Base-by-base conservation (phyloP, 495 filamentous ascomycete species). In the Hypomontagnella submonticulosa region DNA sequence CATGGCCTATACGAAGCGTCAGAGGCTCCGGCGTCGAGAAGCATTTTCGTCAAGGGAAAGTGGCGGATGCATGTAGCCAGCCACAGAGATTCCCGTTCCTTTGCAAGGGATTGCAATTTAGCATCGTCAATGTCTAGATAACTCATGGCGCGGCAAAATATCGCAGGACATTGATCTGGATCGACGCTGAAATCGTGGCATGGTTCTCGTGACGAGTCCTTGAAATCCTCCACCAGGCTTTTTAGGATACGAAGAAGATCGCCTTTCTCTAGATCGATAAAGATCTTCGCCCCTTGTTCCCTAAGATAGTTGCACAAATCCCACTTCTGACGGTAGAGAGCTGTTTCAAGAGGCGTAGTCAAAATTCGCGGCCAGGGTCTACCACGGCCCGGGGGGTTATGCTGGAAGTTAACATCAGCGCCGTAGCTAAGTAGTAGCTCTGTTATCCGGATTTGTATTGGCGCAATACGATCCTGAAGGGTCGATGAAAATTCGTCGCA, bases 11-110 rank as follows among this genome's bases (percentile, higher is more conserved):
- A n/a, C n/a, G n/a, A n/a, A n/a, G n/a, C n/a, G n/a, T n/a, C n/a
- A n/a, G 43, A 40, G 12, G 43, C 43, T 1, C 55, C 55, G 1
- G 42, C 4, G 18, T 58, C 55, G 32, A 58, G 42, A 20, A 58
- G 11, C 7, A 27, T 27, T 7, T 58, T 15, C 3, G 32, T 32
- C 19, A 58, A 9, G 13, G 43, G 55, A 20, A 49, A 40, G 16
- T 40, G 20, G 4, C 6, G 4, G 7, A 49, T 8, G 8, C 2
- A 1, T 2, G 33, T 40, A 12, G 55, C n/a, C 18, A 37, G 30
- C 42, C 15, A 49, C 2, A 58, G 43, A 23, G 11, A 48, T 16
- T 40, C 6, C 1, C 18, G 42, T 12, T 58, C 32, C 18, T n/a
- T n/a, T 33, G 44, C 19, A 18, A 58, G 23, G 6, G 3, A 27